Evolutionary conservation across 306 rosid genomes (phyloP).

Genomic region (Acacia melanoxylon): DNA sequence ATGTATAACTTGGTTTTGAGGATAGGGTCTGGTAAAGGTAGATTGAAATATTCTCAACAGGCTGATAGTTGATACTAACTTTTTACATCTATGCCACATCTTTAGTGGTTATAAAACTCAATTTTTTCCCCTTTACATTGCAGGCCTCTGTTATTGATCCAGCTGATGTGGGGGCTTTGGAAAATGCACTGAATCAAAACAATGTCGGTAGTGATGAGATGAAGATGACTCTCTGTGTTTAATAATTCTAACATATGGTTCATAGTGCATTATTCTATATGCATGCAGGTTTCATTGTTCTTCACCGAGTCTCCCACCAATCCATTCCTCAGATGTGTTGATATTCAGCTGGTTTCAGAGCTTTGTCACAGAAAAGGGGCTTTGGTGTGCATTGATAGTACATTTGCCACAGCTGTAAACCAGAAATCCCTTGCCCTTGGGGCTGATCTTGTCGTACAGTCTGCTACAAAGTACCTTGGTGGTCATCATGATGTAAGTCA

Average conservation of each 20-base stretch:
- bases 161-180: conserved; percentile 72
- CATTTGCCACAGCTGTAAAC: conserved; percentile 95
- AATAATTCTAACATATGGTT: neutral
- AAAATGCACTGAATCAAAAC: conserved; percentile 70
- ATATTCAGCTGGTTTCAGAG: conserved; percentile 86
- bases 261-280: conserved; percentile 16
- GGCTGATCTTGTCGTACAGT: conserved; percentile 87
- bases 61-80: neutral
- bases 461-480: conserved; percentile 83
- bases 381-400: conserved; percentile 90
- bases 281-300: conserved; percentile 82
- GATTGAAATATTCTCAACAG: neutral
- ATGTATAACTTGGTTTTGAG: neutral
- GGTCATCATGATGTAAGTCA: conserved; percentile 92
- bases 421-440: conserved; percentile 93
- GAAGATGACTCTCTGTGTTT: neutral
- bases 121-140: conserved; percentile 12
- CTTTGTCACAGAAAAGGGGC: conserved; percentile 84
- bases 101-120: conserved; percentile 23
- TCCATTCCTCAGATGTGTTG: conserved; percentile 95
- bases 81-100: neutral
- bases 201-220: conserved; percentile 54
- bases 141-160: conserved; percentile 90
- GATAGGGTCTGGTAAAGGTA: neutral
- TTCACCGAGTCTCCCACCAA: conserved; percentile 98